phyloP scores from a whole-genome alignment of 2,329 filamentous ascomycete species.

The Erysiphe neolycopersici region DNA sequence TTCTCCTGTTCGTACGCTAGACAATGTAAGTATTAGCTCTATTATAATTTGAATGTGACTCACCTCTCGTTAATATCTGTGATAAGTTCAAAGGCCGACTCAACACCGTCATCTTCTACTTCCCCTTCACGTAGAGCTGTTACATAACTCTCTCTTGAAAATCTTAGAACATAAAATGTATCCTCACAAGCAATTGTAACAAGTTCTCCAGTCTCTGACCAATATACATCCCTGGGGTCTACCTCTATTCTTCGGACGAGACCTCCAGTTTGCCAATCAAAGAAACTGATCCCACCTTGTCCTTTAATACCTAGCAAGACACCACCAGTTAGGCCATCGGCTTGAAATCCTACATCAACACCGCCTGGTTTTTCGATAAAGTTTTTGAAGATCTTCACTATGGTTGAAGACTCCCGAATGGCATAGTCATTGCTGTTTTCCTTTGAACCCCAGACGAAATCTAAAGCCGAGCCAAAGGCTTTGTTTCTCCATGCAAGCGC shows the following conservation, averaged over 20 bases:
- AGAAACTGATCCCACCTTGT: constrained; percentile 82
- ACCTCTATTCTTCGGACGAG: constrained; percentile 81
- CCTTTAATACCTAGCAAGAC: constrained; percentile 83
- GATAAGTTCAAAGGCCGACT: constrained; percentile 86
- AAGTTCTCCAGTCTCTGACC: constrained; percentile 89
- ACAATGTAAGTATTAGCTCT: constrained; percentile 6
- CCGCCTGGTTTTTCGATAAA: constrained; percentile 79
- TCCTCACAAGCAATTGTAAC: constrained; percentile 86
- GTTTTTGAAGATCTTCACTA: constrained; percentile 93
- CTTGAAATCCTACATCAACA: constrained; percentile 83
- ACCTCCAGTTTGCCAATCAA: constrained; percentile 79
- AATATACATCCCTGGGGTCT: constrained; percentile 53
- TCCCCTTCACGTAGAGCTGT: constrained; percentile 59
- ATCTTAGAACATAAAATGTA: constrained; percentile 80
- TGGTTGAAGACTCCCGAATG: constrained; percentile 79
- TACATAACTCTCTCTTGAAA: constrained; percentile 67
- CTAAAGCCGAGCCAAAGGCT: constrained; percentile 79
- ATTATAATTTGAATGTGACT: constrained; percentile 7
- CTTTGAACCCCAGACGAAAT: constrained; percentile 93
- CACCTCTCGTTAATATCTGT: constrained; percentile 82
- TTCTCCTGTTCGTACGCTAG: constrained; percentile 67
- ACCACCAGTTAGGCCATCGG: constrained; percentile 72
- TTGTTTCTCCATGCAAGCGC: constrained; percentile 93
- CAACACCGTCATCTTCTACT: constrained; percentile 65
- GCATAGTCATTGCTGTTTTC: constrained; percentile 97